Base-by-base conservation (phyloP, 208 protist species). In the Acanthamoeba lenticulata region DNA sequence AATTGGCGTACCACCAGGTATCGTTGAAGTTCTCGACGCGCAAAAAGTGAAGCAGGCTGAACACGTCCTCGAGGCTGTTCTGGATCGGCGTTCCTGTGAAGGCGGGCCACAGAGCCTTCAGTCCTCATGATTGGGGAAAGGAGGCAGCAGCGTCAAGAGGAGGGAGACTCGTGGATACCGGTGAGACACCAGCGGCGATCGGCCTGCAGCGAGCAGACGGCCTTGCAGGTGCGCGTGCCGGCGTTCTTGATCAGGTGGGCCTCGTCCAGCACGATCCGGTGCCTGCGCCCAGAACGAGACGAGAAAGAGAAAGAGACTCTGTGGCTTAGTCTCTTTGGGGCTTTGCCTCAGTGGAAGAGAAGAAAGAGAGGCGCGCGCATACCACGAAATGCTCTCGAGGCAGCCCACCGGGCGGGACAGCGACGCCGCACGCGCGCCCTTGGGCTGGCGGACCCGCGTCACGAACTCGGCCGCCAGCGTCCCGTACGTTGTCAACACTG, bases 21-120 rank as follows among this genome's bases (percentile, higher is more conserved):
- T 93, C 89, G 42, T 74, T 93, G 34, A 93, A 55, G 42, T 93
- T 93, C 62, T 93, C 89, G 21, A 79, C 89, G 2, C 94, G 38
- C 3, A 98, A 79, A 77, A 98, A 98, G 13, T 97, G 94, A 1
- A 98, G 27, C n/a, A 98, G 67, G 52, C 89, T 93, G 36, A 42
- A 97, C 13, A 98, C 57, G 86, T 98, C 97, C 24, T 98, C 97
- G 13, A 98, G 55, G 47, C 95, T 94, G 90, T 98, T 98, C 86
- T 98, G 96, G 32, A 98, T 96, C 1, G 97, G 97, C 19, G 97
- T 98, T 6, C 85, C 85, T 90, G 47, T 34, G 24, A 19, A 32
- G n/a, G 27, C 15, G 67, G 17, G 36, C 13, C 17, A 79, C 9
- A 15, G 27, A 79, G 9, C 21, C 52, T 60, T 11, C 52, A 60